Evolutionary conservation across 495 filamentous ascomycete species (phyloP).

Genomic region (Penicillium bialowiezense): DNA sequence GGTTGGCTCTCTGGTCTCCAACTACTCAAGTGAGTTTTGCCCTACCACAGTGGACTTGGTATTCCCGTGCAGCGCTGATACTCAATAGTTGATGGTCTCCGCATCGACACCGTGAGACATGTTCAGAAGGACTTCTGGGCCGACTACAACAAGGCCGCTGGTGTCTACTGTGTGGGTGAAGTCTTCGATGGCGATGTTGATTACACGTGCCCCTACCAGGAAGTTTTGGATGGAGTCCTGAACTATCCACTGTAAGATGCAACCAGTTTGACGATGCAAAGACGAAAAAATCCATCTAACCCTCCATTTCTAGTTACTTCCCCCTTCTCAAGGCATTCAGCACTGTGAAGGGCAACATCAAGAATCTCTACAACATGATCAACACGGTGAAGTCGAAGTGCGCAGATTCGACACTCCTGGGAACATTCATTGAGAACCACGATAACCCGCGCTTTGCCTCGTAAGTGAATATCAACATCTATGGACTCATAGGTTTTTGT

Average conservation of each 20-base stretch:
- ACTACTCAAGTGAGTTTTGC: constrained; percentile 54
- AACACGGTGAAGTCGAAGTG: constrained; percentile 54
- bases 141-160: constrained; percentile 59
- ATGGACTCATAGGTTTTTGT: too few species aligned
- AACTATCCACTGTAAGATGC: constrained; percentile 55
- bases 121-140: constrained; percentile 70
- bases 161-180: constrained; percentile 70
- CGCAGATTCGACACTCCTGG: constrained; percentile 61
- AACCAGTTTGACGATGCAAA: neutral
- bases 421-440: constrained; percentile 79
- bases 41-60: neutral
- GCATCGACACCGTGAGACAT: constrained; percentile 73
- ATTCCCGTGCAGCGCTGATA: neutral
- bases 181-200: constrained; percentile 59
- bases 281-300: neutral
- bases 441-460: constrained; percentile 68
- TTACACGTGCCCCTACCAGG: constrained; percentile 66
- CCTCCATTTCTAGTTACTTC: constrained; percentile 40
- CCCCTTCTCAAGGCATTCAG: constrained; percentile 61
- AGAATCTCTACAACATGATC: constrained; percentile 57
- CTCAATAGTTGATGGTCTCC: constrained; percentile 64
- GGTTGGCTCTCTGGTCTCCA: constrained; percentile 60
- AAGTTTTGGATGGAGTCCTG: constrained; percentile 56
- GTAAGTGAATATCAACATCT: constrained; percentile 26
- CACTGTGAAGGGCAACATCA: constrained; percentile 56